Evolutionary conservation across 208 protist species (phyloP), one percentile per base, ranked within the genome.

Genomic region (Trypanosoma vivax): DNA sequence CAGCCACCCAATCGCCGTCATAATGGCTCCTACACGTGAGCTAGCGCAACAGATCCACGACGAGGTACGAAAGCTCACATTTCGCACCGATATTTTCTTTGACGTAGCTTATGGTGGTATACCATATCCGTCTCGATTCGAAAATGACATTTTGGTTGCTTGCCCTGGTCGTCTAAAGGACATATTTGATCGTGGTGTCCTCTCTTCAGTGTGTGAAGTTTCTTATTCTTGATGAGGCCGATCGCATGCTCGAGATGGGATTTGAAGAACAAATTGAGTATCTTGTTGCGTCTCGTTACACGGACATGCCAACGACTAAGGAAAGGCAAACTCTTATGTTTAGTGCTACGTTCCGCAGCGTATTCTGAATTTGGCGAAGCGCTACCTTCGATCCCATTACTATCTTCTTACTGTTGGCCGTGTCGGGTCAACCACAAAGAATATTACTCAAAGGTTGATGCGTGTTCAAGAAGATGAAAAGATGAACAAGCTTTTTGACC

Each of bases 231-330:
- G 97, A 99, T 67, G 97, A 99, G 70, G 97, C 97, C 7, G 97
- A 98, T 70, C 92, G 96, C 53, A 99, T 99, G 98, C 79, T 99
- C 24, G 98, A 99, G 76, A 99, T 99, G 96, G 98, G 97, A 37
- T 99, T 99, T 57, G 98, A 99, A 67, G 95, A 97, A 57, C 97
- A 99, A 79, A 99, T 99, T 62, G 92, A 98, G 54, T 79, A 92
- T 49, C 97, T 99, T 57, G 93, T 99, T 10, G 85, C 93, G 2
- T 76, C 97, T 24, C 66, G 75, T 34, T 89, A 88, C 65, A 82
- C 89, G 23, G 92, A 93, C 68, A 97, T 98, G 95, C 89, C 89
- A 0, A 49, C 41, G 6, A 70, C 93, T 16, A 81, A 88, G 9
- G 83, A 98, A 11, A 82, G 98, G 25, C 98, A 99, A 72, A 99